Evolutionary conservation across 2,329 filamentous ascomycete genomes (phyloP).

Genomic region (Colletotrichum sublineola): DNA sequence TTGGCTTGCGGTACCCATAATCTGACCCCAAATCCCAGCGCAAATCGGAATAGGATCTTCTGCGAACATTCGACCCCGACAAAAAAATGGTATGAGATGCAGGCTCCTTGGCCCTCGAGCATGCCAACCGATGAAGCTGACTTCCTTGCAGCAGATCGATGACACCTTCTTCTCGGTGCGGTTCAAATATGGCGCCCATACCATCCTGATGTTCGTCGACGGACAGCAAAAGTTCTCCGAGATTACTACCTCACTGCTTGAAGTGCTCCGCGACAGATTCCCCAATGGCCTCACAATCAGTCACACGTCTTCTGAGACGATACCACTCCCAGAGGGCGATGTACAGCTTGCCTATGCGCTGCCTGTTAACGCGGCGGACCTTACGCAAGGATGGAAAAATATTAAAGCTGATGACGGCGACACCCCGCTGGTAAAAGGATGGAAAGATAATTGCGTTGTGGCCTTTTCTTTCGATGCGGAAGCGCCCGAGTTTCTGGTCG

Average conservation of each 20-base stretch:
- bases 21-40: not conserved
- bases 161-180: constrained; percentile 74
- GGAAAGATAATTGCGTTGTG: constrained; percentile 63
- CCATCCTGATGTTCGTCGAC: constrained; percentile 76
- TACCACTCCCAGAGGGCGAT: constrained; percentile 56
- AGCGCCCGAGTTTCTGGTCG: constrained; percentile 59
- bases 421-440: constrained; percentile 56
- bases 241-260: constrained; percentile 70
- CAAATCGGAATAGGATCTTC: not conserved
- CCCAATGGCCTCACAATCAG: constrained; percentile 63
- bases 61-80: not conserved
- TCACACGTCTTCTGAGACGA: constrained; percentile 50
- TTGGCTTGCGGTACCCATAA: not conserved
- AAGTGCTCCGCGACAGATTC: constrained; percentile 69
- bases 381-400: constrained; percentile 63
- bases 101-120: not conserved
- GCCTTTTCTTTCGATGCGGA: constrained; percentile 63
- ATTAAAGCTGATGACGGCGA: constrained; percentile 56
- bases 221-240: constrained; percentile 68
- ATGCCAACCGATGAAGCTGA: constrained; percentile 7
- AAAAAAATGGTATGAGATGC: constrained; percentile 18
- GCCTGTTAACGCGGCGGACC: constrained; percentile 60
- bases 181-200: constrained; percentile 80
- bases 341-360: constrained; percentile 61
- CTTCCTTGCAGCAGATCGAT: constrained; percentile 47